Base-by-base conservation (phyloP, 305 asterid species). In the Solanum hybrid region DNA sequence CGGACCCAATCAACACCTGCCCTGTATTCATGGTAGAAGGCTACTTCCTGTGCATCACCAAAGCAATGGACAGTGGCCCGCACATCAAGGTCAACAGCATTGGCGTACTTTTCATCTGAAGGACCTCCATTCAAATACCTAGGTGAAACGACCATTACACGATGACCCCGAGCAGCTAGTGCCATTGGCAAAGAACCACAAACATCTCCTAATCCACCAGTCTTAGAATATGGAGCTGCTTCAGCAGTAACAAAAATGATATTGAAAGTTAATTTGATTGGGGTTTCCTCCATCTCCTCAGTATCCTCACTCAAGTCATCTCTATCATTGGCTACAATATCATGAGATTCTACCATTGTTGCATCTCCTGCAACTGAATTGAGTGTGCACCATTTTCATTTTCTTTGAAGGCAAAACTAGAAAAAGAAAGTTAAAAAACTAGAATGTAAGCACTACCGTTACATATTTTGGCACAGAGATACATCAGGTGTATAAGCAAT, bases 121-220 rank as follows among this genome's bases (percentile, higher is more conserved):
- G 93, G 85, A 64, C 93, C 91, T 86, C 98, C 98, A 57, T 87
- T 89, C 91, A 93, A 75, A 92, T 97, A 97, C 93, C 95, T 94
- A 33, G 99, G 99, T 83, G 95, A 95, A 40, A 97, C 98, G 13
- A 96, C 99, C 99, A 97, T 97, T 80, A 96, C 98, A 12, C 99
- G 98, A 90, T 96, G 98, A 13, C 98, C 99, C 81, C 98, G 95
- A 24, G 92, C 92, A 81, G 98, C 98, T 64, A 97, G 90, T 89
- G 99, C 98, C 88, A 95, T 92, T 74, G 99, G 99, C 90, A 97
- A 93, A 76, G 99, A 95, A 69, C 99, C 99, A 92, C 99, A 97
- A 88, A 97, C 99, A 91, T 97, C 99, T 87, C 98, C 99, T 90
- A 97, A 92, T 42, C 99, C 99, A 89, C 99, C 99, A 12, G 99